phyloP scores from a whole-genome alignment of 176 grass and related monocot species.

The Carex littledalei region DNA sequence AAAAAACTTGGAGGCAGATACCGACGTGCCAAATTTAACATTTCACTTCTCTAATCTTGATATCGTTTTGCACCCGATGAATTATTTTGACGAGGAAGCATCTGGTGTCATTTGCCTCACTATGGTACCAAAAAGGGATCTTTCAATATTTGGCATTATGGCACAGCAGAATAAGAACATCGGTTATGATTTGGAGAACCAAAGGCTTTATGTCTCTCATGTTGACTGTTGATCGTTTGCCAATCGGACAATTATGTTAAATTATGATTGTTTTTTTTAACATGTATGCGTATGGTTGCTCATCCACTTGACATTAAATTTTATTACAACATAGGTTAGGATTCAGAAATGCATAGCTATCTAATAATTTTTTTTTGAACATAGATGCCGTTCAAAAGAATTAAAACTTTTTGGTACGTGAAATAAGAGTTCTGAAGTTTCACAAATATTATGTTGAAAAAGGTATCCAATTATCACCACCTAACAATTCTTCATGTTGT shows the following conservation, averaged over 20 bases:
- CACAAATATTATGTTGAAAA: background rate
- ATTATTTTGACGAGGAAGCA: constrained; percentile 5
- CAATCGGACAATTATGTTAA: background rate
- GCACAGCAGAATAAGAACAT: constrained; percentile 22
- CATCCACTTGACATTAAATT: background rate
- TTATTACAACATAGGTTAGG: background rate
- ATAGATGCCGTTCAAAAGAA: background rate
- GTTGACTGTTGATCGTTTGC: background rate
- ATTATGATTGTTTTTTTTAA: background rate
- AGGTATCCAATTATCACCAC: background rate
- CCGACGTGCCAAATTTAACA: constrained; percentile 8
- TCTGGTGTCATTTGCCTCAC: constrained; percentile 7
- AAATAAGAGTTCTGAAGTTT: background rate
- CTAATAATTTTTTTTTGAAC: background rate
- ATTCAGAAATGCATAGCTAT: background rate
- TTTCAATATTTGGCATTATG: constrained; percentile 10
- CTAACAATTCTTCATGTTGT: background rate
- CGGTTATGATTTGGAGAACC: constrained; percentile 22
- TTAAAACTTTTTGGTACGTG: background rate
- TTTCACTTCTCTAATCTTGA: constrained; percentile 13
- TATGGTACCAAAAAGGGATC: background rate
- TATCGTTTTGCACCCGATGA: background rate
- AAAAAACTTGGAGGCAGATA: background rate
- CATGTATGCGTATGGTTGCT: background rate
- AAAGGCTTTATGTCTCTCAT: constrained; percentile 16